Evolutionary conservation across 176 grass and related monocot genomes (phyloP).

Genomic region (Oryza rufipogon): DNA sequence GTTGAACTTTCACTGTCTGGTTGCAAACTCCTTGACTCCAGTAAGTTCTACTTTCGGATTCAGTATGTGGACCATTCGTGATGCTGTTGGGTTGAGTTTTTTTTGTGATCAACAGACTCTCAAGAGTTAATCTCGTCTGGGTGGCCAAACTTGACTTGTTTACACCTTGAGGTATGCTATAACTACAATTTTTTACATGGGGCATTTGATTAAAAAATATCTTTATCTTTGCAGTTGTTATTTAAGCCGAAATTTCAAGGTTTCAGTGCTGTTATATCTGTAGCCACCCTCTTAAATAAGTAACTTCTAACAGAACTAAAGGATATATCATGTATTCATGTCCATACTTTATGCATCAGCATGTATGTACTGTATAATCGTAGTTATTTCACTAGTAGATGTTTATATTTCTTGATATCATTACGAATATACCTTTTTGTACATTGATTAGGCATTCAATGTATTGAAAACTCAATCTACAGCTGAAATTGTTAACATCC

Average conservation of each 20-base stretch:
- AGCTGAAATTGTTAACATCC: not conserved
- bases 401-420: constrained; percentile 10
- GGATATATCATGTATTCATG: not conserved
- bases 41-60: constrained; percentile 52
- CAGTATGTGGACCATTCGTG: constrained; percentile 9
- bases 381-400: constrained; percentile 10
- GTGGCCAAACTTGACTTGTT: constrained; percentile 68
- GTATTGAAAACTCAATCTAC: not conserved
- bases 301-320: not conserved
- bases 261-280: not conserved
- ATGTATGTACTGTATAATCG: not conserved
- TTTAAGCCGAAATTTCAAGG: not conserved
- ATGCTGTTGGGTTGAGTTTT: not conserved
- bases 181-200: not conserved
- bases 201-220: not conserved
- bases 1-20: constrained; percentile 75
- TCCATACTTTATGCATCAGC: not conserved
- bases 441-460: not conserved
- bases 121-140: constrained; percentile 70
- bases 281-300: not conserved
- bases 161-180: constrained; percentile 70
- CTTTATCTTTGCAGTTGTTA: not conserved
- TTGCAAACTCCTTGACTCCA: constrained; percentile 75
- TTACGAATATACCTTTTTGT: not conserved
- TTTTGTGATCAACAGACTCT: constrained; percentile 46